Evolutionary conservation across 2,329 filamentous ascomycete species (phyloP).

Genomic region (Ophiocordyceps unilateralis): DNA sequence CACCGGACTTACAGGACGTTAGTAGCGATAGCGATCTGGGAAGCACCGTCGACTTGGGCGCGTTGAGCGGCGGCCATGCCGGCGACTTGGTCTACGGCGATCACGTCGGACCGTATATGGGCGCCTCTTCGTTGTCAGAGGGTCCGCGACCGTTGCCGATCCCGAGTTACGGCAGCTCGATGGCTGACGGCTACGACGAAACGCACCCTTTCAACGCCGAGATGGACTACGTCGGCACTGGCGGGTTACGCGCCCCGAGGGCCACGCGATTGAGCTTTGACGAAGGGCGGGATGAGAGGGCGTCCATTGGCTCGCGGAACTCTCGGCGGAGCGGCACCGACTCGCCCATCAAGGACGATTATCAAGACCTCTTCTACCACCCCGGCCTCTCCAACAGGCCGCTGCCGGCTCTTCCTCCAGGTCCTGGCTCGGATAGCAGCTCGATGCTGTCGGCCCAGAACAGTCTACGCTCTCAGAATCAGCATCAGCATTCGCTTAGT

Average conservation of each 20-base stretch:
- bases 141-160: conserved; percentile 31
- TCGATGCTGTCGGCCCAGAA: conserved; percentile 30
- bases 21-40: conserved; percentile 59
- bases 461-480: conserved; percentile 22
- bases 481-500: conserved; percentile 31
- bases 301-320: conserved; percentile 27
- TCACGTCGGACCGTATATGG: conserved; percentile 23
- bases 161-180: conserved; percentile 17
- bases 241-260: conserved; percentile 63
- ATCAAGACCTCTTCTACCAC: conserved; percentile 87
- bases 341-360: conserved; percentile 52
- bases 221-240: conserved; percentile 81
- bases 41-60: conserved; percentile 47
- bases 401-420: conserved; percentile 44
- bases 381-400: conserved; percentile 55
- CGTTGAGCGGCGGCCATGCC: conserved; percentile 55
- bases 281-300: conserved; percentile 62
- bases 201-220: conserved; percentile 38
- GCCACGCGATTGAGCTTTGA: conserved; percentile 72
- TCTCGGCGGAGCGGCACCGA: conserved; percentile 43
- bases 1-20: conserved; percentile 27
- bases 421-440: conserved; percentile 43
- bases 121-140: conserved; percentile 21
- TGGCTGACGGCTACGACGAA: conserved; percentile 11
- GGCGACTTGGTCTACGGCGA: conserved; percentile 33